A percentile compares a stretch with the other conserved stretches of the same genome.
Evolutionary conservation across 2,329 filamentous ascomycete genomes (phyloP).

Genomic region (Ophiobolus disseminans): DNA sequence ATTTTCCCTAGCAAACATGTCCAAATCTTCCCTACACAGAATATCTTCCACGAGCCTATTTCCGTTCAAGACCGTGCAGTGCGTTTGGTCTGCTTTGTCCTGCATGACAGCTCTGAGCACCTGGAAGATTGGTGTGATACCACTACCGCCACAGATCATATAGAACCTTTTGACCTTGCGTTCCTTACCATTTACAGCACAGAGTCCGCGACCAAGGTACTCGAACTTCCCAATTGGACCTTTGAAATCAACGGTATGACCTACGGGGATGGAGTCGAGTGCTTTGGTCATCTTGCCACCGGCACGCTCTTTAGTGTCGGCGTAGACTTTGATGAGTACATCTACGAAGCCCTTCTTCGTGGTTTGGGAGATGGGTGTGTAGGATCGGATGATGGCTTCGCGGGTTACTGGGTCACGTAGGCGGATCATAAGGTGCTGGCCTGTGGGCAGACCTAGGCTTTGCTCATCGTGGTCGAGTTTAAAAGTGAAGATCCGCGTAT

Average conservation of each 20-base stretch:
- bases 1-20: conserved; percentile 64
- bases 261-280: conserved; percentile 74
- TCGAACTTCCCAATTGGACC: conserved; percentile 87
- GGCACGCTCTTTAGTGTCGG: conserved; percentile 60
- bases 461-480: conserved; percentile 75
- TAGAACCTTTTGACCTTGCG: conserved; percentile 71
- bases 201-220: conserved; percentile 73
- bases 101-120: conserved; percentile 77
- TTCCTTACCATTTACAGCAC: conserved; percentile 64
- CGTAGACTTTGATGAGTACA: conserved; percentile 84
- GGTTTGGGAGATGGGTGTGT: conserved; percentile 80
- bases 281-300: conserved; percentile 86
- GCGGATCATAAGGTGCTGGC: conserved; percentile 87
- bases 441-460: conserved; percentile 76
- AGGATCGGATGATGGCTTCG: conserved; percentile 81
- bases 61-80: conserved; percentile 77
- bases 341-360: conserved; percentile 69
- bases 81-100: conserved; percentile 68
- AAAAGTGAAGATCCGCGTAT: conserved; percentile 84
- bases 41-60: conserved; percentile 83
- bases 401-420: conserved; percentile 73
- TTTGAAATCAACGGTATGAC: conserved; percentile 81
- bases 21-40: conserved; percentile 76
- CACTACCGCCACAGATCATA: conserved; percentile 90
- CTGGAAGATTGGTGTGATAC: conserved; percentile 90